A percentile compares a stretch with the other conserved stretches of the same genome.
These are phyloP conservation scores for Fonsecaea erecta DNA, from an alignment of 2,329 filamentous ascomycete genomes.

Conservation along the genomic window DNA sequence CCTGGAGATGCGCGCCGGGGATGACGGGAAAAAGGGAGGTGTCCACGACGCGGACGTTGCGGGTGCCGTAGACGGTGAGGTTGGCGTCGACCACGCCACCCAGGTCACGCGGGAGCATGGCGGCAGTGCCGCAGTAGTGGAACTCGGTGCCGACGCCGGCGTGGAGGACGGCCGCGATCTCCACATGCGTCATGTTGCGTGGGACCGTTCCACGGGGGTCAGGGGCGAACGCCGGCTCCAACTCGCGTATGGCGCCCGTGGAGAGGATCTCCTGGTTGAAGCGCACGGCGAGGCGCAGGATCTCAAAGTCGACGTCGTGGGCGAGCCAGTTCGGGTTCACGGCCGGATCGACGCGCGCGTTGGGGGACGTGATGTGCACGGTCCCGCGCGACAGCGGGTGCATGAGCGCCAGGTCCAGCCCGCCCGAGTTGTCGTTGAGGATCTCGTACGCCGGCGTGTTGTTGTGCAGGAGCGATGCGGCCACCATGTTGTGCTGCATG, in stretches of 20 bases:
- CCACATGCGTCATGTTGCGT: constrained; percentile 12
- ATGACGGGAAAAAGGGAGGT: constrained; percentile 41
- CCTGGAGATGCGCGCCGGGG: constrained; percentile 46
- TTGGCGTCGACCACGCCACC: constrained; percentile 45
- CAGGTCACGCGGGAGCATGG: constrained; percentile 50
- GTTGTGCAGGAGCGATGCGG: not conserved
- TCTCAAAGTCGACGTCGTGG: constrained; percentile 49
- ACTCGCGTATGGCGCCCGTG: constrained; percentile 24
- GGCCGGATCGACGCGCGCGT: constrained; percentile 44
- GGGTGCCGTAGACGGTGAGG: constrained; percentile 42
- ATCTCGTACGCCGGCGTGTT: constrained; percentile 31
- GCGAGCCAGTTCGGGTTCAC: constrained; percentile 54
- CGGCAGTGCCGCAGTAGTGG: constrained; percentile 27
- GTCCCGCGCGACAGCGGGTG: constrained; percentile 49
- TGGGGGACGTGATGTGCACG: constrained; percentile 45
- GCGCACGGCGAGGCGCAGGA: constrained; percentile 44
- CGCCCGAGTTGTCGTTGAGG: constrained; percentile 33
- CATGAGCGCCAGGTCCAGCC: constrained; percentile 32
- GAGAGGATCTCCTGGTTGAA: constrained; percentile 37
- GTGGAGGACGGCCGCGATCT: constrained; percentile 16
- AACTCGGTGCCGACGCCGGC: constrained; percentile 25
- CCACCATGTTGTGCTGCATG: not conserved
- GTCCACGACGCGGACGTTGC: constrained; percentile 42
- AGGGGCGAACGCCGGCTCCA: constrained; percentile 18
- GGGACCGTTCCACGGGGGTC: not conserved